phyloP scores from a whole-genome alignment of 805 yeast species.

The Wickerhamiella azyma region DNA sequence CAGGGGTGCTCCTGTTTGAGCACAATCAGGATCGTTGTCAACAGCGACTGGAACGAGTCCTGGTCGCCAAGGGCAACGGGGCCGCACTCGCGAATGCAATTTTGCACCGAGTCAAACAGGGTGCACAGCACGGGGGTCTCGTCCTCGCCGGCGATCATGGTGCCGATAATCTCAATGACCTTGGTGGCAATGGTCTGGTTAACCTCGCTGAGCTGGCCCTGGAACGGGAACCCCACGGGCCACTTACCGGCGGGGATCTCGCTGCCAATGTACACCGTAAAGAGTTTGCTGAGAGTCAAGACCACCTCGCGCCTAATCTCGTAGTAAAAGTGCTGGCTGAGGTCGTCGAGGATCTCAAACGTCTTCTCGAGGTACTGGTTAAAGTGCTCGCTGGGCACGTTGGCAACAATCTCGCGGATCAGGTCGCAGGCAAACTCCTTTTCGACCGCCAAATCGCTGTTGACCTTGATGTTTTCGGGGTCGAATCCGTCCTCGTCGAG shows the following conservation, averaged over 20 bases:
- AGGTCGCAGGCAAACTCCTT: slow-evolving; percentile 88
- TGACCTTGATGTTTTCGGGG: slow-evolving; percentile 65
- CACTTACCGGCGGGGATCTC: slow-evolving; percentile 17
- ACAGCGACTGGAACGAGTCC: slow-evolving; percentile 47
- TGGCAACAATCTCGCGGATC: slow-evolving; percentile 63
- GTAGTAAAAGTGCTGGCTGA: slow-evolving; percentile 65
- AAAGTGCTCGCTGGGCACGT: slow-evolving; percentile 47
- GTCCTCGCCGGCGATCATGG: slow-evolving; percentile 59
- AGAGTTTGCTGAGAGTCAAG: slow-evolving; percentile 69
- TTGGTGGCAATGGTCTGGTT: slow-evolving; percentile 43
- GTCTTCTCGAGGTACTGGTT: slow-evolving; percentile 14
- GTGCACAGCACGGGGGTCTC: slow-evolving; percentile 72
- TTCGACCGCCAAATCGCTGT: slow-evolving; percentile 90
- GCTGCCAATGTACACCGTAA: slow-evolving; percentile 41
- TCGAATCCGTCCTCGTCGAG: slow-evolving; percentile 37
- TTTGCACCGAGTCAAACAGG: slow-evolving; percentile 59
- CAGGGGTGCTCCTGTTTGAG: slow-evolving; percentile 74
- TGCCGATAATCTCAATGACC: slow-evolving; percentile 54
- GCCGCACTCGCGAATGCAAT: slow-evolving; percentile 57
- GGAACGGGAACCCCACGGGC: slow-evolving; percentile 25
- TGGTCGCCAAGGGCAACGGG: slow-evolving; percentile 47
- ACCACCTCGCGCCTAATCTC: slow-evolving; percentile 85
- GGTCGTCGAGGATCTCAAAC: slow-evolving; percentile 45
- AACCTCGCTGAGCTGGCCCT: slow-evolving; percentile 29
- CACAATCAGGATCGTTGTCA: slow-evolving; percentile 56